phyloP scores from a whole-genome alignment of 148 eudicot species.

The Cornus controversa region DNA sequence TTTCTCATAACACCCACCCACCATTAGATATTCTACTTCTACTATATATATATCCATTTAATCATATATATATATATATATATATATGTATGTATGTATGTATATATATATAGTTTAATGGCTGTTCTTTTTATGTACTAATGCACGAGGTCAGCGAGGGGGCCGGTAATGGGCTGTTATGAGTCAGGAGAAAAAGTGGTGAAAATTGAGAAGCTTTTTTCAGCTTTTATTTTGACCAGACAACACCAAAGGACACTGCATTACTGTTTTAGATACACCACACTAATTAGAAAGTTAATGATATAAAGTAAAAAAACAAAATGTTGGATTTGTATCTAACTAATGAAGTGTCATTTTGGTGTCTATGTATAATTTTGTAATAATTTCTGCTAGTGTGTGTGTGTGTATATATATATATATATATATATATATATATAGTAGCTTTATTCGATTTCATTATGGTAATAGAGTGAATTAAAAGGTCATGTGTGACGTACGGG shows the following conservation, averaged over 20 bases:
- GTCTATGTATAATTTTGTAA: background rate
- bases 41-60: no score
- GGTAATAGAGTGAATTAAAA: background rate
- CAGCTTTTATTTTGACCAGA: constrained; percentile 20
- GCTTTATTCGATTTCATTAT: background rate
- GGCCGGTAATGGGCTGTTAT: background rate
- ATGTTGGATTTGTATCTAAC: background rate
- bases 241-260: constrained; percentile 30
- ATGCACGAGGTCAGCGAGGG: background rate
- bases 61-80: background rate
- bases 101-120: background rate
- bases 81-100: background rate
- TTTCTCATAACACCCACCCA: no score
- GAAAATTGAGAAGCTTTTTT: no score
- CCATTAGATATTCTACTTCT: no score
- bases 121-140: constrained; percentile 4
- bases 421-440: no score
- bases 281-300: background rate
- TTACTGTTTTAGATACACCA: background rate
- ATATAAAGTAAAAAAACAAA: background rate
- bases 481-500: constrained; percentile 60
- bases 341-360: background rate
- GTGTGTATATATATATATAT: no score
- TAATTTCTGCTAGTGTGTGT: no score
- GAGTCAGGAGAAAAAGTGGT: background rate